Evolutionary conservation across 2,329 filamentous ascomycete species (phyloP).

Genomic region (Gnomoniopsis sp.): DNA sequence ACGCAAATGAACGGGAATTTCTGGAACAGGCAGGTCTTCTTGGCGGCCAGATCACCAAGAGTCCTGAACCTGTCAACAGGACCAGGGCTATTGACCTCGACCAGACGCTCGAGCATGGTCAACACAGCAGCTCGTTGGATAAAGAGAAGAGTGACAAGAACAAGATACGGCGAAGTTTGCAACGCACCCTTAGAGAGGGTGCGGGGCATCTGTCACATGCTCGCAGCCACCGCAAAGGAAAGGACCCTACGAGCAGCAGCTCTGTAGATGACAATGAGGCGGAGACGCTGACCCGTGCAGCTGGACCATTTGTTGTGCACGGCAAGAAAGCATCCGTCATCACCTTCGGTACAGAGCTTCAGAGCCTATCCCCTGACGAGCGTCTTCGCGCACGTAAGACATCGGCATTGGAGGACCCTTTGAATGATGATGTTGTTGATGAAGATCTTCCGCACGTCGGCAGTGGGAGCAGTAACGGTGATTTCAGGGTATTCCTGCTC

Average conservation of each 20-base stretch:
- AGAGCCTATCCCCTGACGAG: slow-evolving; percentile 72
- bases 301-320: slow-evolving; percentile 91
- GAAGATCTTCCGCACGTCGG: slow-evolving; percentile 25
- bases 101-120: slow-evolving; percentile 30
- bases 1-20: slow-evolving; percentile 65
- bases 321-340: slow-evolving; percentile 98
- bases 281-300: slow-evolving; percentile 71
- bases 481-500: slow-evolving; percentile 50
- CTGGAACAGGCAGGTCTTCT: slow-evolving; percentile 66
- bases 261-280: slow-evolving; percentile 52
- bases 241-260: slow-evolving; percentile 64
- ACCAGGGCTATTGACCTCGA: slow-evolving; percentile 38
- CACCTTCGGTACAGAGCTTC: slow-evolving; percentile 91
- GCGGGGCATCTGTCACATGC: slow-evolving; percentile 64
- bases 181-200: slow-evolving; percentile 83
- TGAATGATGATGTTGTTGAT: slow-evolving; percentile 19
- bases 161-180: slow-evolving; percentile 79
- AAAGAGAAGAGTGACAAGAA: slow-evolving; percentile 56
- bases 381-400: slow-evolving; percentile 62
- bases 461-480: slow-evolving; percentile 30
- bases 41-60: slow-evolving; percentile 39
- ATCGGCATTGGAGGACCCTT: slow-evolving; percentile 28
- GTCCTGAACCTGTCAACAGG: slow-evolving; percentile 38
- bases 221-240: slow-evolving; percentile 67
- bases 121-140: slow-evolving; percentile 29